These are phyloP conservation scores for Hippophae tibetana DNA, from an alignment of 306 rosid genomes.

Conservation along the genomic window DNA sequence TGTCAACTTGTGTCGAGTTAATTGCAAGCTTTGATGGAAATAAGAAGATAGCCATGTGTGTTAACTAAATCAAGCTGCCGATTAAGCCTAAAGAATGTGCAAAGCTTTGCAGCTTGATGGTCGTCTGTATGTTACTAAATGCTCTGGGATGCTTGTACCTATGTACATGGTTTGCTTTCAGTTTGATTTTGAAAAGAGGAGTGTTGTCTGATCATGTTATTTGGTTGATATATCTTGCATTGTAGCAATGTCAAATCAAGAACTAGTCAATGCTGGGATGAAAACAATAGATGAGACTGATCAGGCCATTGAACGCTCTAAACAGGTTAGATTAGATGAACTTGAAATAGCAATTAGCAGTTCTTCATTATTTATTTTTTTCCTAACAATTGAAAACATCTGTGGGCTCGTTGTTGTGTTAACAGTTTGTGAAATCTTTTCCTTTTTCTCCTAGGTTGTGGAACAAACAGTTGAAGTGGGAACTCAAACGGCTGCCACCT, in stretches of 20 bases:
- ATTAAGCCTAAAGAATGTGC: too few species aligned
- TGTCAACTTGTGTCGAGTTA: too few species aligned
- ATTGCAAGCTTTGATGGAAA: too few species aligned
- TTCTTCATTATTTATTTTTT: not conserved
- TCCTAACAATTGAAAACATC: too few species aligned
- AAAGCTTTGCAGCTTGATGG: too few species aligned
- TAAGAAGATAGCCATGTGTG: too few species aligned
- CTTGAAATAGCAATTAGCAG: conserved; percentile 6
- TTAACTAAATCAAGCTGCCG: too few species aligned
- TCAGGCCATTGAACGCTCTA: conserved; percentile 78
- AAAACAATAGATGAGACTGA: conserved; percentile 96
- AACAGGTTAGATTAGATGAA: conserved; percentile 46
- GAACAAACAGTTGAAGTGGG: conserved; percentile 95
- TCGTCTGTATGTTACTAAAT: not conserved
- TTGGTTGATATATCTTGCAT: conserved; percentile 16
- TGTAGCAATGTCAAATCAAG: conserved; percentile 94
- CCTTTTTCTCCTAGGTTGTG: conserved; percentile 50
- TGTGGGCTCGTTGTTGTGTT: conserved; percentile 2
- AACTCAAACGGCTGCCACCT: conserved; percentile 76
- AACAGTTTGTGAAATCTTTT: conserved; percentile 18
- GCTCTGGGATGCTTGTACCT: not conserved
- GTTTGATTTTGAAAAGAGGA: not conserved
- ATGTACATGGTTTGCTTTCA: not conserved
- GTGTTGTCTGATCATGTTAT: conserved; percentile 18
- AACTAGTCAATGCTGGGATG: conserved; percentile 68